Evolutionary conservation across 352 stramenopile species (phyloP).

Genomic region (Blastocystis sp.): DNA sequence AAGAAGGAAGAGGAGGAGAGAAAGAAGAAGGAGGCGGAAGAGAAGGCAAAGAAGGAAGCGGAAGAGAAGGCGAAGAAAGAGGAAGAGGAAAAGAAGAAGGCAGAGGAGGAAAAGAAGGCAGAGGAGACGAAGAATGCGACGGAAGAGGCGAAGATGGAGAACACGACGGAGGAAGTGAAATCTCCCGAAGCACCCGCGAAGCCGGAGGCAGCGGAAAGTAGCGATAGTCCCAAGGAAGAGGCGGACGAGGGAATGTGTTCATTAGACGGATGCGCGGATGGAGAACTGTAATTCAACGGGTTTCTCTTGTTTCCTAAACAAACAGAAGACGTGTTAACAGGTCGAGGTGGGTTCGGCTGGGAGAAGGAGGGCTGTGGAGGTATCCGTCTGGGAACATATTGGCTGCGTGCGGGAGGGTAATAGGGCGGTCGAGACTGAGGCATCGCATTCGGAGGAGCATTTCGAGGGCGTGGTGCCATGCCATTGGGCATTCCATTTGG

Average conservation of each 20-base stretch:
- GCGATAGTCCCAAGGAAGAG: slow-evolving; percentile 60
- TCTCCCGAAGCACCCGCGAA: background rate
- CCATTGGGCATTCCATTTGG: no score
- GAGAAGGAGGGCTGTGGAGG: background rate
- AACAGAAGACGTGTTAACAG: background rate
- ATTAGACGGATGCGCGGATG: slow-evolving; percentile 15
- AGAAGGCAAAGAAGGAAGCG: slow-evolving; percentile 54
- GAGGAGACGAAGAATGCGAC: slow-evolving; percentile 27
- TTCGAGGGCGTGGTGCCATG: no score
- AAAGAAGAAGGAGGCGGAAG: slow-evolving; percentile 57
- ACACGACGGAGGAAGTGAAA: slow-evolving; percentile 58
- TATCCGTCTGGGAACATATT: background rate
- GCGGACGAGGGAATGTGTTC: slow-evolving; percentile 27
- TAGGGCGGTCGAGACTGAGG: background rate
- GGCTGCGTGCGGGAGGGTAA: background rate
- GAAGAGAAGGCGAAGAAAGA: slow-evolving; percentile 58
- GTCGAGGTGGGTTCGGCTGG: background rate
- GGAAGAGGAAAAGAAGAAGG: slow-evolving; percentile 58
- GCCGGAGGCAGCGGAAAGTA: slow-evolving; percentile 61
- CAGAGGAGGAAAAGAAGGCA: slow-evolving; percentile 59
- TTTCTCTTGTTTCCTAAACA: slow-evolving; percentile 2
- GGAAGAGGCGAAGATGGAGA: slow-evolving; percentile 48
- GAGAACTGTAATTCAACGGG: slow-evolving; percentile 35
- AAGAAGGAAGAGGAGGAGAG: slow-evolving; percentile 48
- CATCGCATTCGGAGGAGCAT: background rate